phyloP scores from a whole-genome alignment of 2,329 filamentous ascomycete genomes.

The Pleoardoris graminearum region DNA sequence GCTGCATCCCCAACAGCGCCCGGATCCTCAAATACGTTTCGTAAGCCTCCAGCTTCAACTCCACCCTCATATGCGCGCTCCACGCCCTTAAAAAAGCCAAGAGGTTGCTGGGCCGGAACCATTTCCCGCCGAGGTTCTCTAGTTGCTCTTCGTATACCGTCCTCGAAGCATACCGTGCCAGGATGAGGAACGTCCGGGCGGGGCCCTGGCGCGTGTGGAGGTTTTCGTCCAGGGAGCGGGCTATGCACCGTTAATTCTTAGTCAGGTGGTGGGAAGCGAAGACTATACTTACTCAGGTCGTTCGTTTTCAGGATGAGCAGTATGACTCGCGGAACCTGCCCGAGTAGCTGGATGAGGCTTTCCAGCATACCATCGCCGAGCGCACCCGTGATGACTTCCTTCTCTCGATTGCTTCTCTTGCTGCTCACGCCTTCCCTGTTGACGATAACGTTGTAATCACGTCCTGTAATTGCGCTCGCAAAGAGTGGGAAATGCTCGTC shows the following conservation, averaged over 20 bases:
- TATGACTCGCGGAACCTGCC: constrained; percentile 87
- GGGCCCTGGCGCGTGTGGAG: constrained; percentile 72
- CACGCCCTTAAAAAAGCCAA: constrained; percentile 57
- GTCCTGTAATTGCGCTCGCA: constrained; percentile 91
- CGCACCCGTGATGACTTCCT: constrained; percentile 80
- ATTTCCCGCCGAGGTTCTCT: constrained; percentile 54
- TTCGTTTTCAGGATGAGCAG: constrained; percentile 97
- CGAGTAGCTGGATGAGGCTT: constrained; percentile 84
- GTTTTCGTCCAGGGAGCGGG: constrained; percentile 89
- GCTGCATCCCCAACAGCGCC: constrained; percentile 52
- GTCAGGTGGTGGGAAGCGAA: neutral
- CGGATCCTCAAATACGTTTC: constrained; percentile 59
- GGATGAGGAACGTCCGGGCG: constrained; percentile 65
- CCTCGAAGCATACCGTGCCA: constrained; percentile 65
- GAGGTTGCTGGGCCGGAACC: constrained; percentile 58
- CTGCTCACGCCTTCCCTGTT: constrained; percentile 54
- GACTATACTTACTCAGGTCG: constrained; percentile 68
- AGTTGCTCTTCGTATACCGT: constrained; percentile 65
- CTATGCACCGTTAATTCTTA: constrained; percentile 37
- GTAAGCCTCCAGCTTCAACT: constrained; percentile 62
- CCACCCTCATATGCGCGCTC: constrained; percentile 58
- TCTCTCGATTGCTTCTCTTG: constrained; percentile 73
- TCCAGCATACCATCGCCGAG: constrained; percentile 86
- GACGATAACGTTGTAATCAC: constrained; percentile 79
- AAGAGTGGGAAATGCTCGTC: constrained; percentile 94